phyloP scores from a whole-genome alignment of 1,139 yeast genomes.

The Nakaseomyces glabratus region DNA sequence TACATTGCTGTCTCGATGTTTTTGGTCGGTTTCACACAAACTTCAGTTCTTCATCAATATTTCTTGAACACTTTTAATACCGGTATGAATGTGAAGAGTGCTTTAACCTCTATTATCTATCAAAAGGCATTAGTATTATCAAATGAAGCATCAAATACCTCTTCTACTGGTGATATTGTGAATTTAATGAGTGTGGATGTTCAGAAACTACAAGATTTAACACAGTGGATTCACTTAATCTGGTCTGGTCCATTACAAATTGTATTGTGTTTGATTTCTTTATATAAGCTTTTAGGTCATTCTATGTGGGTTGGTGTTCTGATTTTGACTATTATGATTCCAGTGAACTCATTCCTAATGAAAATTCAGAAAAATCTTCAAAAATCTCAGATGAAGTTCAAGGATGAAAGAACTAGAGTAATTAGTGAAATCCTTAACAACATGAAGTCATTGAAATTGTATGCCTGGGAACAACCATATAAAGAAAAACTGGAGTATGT shows the following conservation, averaged over 20 bases:
- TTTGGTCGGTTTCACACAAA: conserved; percentile 69
- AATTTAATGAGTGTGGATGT: conserved; percentile 96
- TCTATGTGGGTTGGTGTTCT: conserved; percentile 97
- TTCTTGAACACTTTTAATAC: conserved; percentile 81
- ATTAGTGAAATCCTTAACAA: conserved; percentile 85
- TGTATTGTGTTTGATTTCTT: conserved; percentile 62
- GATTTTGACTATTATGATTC: conserved; percentile 76
- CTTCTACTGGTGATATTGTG: conserved; percentile 94
- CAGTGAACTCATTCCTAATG: conserved; percentile 70
- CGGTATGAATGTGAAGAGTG: conserved; percentile 82
- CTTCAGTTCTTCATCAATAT: conserved; percentile 83
- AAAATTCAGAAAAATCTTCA: conserved; percentile 68
- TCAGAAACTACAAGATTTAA: conserved; percentile 83
- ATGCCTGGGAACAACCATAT: conserved; percentile 93
- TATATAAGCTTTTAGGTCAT: conserved; percentile 70
- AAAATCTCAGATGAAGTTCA: conserved; percentile 59
- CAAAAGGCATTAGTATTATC: conserved; percentile 73
- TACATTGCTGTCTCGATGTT: conserved; percentile 83
- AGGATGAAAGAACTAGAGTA: conserved; percentile 60
- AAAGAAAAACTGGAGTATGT: conserved; percentile 62
- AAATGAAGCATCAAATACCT: conserved; percentile 69
- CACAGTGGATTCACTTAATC: conserved; percentile 75
- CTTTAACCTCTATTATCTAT: conserved; percentile 71
- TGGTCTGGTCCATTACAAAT: conserved; percentile 99
- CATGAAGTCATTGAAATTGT: conserved; percentile 82